phyloP scores from a whole-genome alignment of 1,284 basidiomycete genomes.

The Megacollybia platyphylla region DNA sequence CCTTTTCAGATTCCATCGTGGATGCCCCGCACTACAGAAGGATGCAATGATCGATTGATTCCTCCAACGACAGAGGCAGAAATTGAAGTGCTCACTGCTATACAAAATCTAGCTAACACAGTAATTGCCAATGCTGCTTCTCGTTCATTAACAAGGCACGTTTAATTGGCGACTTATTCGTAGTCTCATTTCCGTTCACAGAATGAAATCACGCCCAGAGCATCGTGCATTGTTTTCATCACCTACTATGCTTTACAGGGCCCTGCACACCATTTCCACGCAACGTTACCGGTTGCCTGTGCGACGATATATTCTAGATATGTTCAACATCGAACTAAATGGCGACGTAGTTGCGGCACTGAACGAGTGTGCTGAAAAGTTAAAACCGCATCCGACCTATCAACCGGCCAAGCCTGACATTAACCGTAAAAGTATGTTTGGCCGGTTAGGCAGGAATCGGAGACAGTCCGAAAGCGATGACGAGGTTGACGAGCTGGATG shows the following conservation, averaged over 20 bases:
- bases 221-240: constrained; percentile 70
- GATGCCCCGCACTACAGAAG: constrained; percentile 37
- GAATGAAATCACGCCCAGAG: constrained; percentile 73
- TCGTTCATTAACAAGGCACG: constrained; percentile 67
- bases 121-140: constrained; percentile 92
- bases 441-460: constrained; percentile 30
- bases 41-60: constrained; percentile 37
- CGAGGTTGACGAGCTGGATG: constrained; percentile 41
- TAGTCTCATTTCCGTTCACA: constrained; percentile 15
- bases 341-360: constrained; percentile 41
- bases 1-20: constrained; percentile 62
- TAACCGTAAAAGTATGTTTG: constrained; percentile 47
- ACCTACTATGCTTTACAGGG: constrained; percentile 70
- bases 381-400: constrained; percentile 36
- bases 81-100: constrained; percentile 78
- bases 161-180: constrained; percentile 2
- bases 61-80: constrained; percentile 64
- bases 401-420: constrained; percentile 32
- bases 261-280: constrained; percentile 74
- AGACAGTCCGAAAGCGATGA: constrained; percentile 46
- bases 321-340: constrained; percentile 78
- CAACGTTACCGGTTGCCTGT: constrained; percentile 86
- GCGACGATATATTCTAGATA: constrained; percentile 82
- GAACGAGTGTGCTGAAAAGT: constrained; percentile 30
- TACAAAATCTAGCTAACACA: constrained; percentile 92